Evolutionary conservation across 1,139 yeast species (phyloP).

Genomic region (Blastobotrys capitulatus): DNA sequence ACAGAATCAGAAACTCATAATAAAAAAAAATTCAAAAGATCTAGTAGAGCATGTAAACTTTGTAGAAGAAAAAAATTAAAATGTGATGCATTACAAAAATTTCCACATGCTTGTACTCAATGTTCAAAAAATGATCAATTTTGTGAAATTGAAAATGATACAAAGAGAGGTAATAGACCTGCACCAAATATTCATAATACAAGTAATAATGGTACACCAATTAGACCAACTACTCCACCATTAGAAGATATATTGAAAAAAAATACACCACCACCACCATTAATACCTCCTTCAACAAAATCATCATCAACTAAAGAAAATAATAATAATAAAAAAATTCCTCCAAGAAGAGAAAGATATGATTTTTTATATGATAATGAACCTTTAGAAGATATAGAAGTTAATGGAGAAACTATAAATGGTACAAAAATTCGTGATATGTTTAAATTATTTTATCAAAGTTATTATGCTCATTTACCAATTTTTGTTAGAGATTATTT

Average conservation of each 20-base stretch:
- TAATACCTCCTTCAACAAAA: too few relatives aligned
- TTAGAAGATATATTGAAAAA: not conserved
- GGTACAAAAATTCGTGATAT: slow-evolving; percentile 12
- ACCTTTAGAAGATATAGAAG: not conserved
- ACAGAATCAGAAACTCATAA: not conserved
- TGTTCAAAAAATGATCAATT: slow-evolving; percentile 15
- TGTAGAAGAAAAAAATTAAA: slow-evolving; percentile 23
- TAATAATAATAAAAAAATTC: not conserved
- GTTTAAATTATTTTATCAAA: slow-evolving; percentile 13
- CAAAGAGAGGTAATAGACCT: not conserved
- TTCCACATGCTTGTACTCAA: slow-evolving; percentile 21
- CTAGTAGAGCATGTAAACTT: slow-evolving; percentile 21
- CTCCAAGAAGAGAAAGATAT: slow-evolving; percentile 1
- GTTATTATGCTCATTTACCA: slow-evolving; percentile 17
- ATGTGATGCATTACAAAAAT: slow-evolving; percentile 21
- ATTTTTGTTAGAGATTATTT: slow-evolving; percentile 16
- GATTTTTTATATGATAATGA: slow-evolving; percentile 1
- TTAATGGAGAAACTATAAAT: slow-evolving; percentile 6
- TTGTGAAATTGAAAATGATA: slow-evolving; percentile 20
- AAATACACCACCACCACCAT: not conserved
- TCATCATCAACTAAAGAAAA: not conserved
- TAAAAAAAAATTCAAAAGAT: slow-evolving; percentile 11
- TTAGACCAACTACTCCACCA: not conserved
- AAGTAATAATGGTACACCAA: not conserved
- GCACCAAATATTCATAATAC: not conserved